phyloP scores from a whole-genome alignment of 148 eudicot genomes.

The Vaccinium vitisidaea region DNA sequence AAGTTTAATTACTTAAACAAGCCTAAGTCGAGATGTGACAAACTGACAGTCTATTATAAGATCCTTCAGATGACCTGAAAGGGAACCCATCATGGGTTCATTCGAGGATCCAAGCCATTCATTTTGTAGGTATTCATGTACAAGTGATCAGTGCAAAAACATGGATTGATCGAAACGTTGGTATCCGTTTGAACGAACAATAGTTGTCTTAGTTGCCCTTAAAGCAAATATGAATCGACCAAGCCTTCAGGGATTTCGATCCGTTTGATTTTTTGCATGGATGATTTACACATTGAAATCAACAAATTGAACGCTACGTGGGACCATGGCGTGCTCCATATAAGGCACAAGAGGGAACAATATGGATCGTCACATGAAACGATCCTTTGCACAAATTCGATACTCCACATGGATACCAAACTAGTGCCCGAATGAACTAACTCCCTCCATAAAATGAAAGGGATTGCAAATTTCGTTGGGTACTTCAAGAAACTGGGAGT shows the following conservation, averaged over 20 bases:
- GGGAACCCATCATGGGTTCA: background rate
- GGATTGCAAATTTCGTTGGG: background rate
- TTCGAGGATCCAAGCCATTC: background rate
- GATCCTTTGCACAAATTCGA: background rate
- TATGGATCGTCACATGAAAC: background rate
- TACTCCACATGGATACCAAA: background rate
- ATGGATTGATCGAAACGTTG: background rate
- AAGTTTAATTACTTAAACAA: background rate
- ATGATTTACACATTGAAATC: background rate
- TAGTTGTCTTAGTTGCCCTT: background rate
- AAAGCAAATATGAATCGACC: background rate
- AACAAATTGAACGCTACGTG: background rate
- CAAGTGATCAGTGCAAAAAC: background rate
- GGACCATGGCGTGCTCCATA: background rate
- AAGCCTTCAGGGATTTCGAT: background rate
- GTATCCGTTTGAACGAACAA: background rate
- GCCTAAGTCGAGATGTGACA: background rate
- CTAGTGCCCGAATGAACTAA: background rate
- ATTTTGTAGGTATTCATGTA: background rate
- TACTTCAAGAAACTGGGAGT: background rate
- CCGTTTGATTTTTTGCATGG: background rate
- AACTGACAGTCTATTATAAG: background rate
- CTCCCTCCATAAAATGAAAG: background rate
- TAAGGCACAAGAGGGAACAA: background rate
- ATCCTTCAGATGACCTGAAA: background rate